Evolutionary conservation across 2,329 filamentous ascomycete genomes (phyloP), one percentile per base, ranked within the genome.

Genomic region (Tricladium varicosporioides): DNA sequence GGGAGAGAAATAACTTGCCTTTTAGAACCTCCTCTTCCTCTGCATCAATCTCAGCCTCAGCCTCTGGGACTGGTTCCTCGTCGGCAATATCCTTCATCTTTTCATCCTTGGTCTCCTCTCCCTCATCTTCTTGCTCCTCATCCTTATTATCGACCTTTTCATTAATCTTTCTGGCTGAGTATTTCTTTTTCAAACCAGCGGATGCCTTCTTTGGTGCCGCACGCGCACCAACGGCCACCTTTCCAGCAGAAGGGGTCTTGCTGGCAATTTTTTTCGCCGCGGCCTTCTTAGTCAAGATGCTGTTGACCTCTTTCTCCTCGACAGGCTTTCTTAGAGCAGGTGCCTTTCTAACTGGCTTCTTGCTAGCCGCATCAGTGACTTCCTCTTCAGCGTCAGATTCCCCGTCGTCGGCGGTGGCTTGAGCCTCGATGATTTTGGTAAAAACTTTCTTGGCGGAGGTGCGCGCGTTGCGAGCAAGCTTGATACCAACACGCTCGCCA

Each of bases 341-440:
- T 4, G 22, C 22, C 22, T 27, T 27, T 27, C 22, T 27, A 7
- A 7, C 22, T 32, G 18, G 15, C 36, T 13, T 52, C 18, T n/a
- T 52, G 18, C 19, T 46, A 36, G 36, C 33, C 2, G 3, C 44
- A 15, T 15, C 32, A 18, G 19, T 19, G 2, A 36, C 14, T 8
- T 33, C 13, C 8, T 31, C 31, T 7, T 18, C 32, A 19, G 15
- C 16, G 9, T 43, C 22, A 13, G 9, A n/a, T n/a, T n/a, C 14
- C 16, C 8, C 22, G 2, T 14, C 8, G 8, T 43, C 18, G 15
- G 27, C 19, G 8, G 42, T 52, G 2, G 9, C 36, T 33, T 54
- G 22, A 27, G 22, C 22, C 22, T 27, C 22, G 22, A 27, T 57
- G 11, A 60, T 16, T 43, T 59, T 61, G 4, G 59, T 54, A 14